These are phyloP conservation scores for Ilyonectria mors-panacis DNA, from an alignment of 2,329 filamentous ascomycete species.

Conservation along the genomic window DNA sequence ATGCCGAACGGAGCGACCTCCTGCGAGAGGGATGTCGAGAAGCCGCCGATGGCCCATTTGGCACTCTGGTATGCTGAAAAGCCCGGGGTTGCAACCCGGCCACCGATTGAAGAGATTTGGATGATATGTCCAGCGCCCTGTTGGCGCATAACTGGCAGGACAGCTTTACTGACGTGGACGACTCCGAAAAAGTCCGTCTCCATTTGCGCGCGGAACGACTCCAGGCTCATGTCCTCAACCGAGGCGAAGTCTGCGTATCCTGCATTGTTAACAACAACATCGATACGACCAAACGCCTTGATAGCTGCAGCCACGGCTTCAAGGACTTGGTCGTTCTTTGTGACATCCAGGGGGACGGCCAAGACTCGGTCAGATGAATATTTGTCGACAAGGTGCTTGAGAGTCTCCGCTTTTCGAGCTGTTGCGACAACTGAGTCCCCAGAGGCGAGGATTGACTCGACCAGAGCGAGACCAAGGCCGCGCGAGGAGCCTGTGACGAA, in stretches of 20 bases:
- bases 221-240: slow-evolving; percentile 66
- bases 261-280: slow-evolving; percentile 33
- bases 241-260: slow-evolving; percentile 68
- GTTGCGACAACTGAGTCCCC: slow-evolving; percentile 64
- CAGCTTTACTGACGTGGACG: slow-evolving; percentile 64
- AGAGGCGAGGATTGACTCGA: slow-evolving; percentile 53
- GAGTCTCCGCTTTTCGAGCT: slow-evolving; percentile 54
- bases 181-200: slow-evolving; percentile 73
- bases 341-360: slow-evolving; percentile 66
- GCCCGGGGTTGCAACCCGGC: slow-evolving; percentile 50
- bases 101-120: slow-evolving; percentile 57
- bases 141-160: slow-evolving; percentile 52
- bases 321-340: slow-evolving; percentile 30
- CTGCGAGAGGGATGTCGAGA: slow-evolving; percentile 53
- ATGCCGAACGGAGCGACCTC: slow-evolving; percentile 56
- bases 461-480: slow-evolving; percentile 62
- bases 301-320: slow-evolving; percentile 11
- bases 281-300: slow-evolving; percentile 28
- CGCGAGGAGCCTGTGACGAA: slow-evolving; percentile 65
- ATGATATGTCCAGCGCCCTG: slow-evolving; percentile 53
- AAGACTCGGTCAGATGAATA: slow-evolving; percentile 62
- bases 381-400: slow-evolving; percentile 54
- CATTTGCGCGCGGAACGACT: slow-evolving; percentile 66
- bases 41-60: slow-evolving; percentile 57
- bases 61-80: slow-evolving; percentile 55